These are phyloP conservation scores for Epichloe coenophiala DNA, from an alignment of 2,329 filamentous ascomycete species.

Conservation along the genomic window DNA sequence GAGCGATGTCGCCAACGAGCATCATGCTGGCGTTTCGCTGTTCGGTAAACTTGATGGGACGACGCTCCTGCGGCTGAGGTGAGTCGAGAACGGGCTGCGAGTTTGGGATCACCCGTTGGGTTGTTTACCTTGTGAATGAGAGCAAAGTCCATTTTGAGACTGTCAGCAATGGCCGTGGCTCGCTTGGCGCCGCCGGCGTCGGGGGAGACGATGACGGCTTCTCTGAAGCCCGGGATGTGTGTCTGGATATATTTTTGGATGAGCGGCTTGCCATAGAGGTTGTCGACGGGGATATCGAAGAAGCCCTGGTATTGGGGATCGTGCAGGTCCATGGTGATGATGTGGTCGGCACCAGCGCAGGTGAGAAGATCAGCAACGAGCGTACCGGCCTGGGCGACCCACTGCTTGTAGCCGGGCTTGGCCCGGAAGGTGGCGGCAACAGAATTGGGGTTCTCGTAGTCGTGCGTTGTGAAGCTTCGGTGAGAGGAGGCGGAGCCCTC, in stretches of 20 bases:
- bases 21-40: conserved; percentile 91
- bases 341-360: conserved; percentile 89
- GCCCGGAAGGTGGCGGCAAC: conserved; percentile 48
- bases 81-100: conserved; percentile 19
- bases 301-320: conserved; percentile 97
- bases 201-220: conserved; percentile 81
- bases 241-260: conserved; percentile 61
- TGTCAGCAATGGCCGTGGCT: conserved; percentile 88
- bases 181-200: conserved; percentile 95
- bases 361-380: conserved; percentile 88
- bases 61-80: conserved; percentile 53
- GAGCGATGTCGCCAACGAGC: conserved; percentile 75
- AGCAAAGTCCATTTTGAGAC: conserved; percentile 86
- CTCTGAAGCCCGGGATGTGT: conserved; percentile 70
- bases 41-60: conserved; percentile 75
- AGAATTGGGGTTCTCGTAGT: conserved; percentile 45
- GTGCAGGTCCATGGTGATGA: conserved; percentile 95
- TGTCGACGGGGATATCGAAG: conserved; percentile 97
- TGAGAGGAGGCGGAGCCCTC: conserved; percentile 28
- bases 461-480: conserved; percentile 47
- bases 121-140: conserved; percentile 77
- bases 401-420: conserved; percentile 92
- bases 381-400: conserved; percentile 94
- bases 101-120: conserved; percentile 1
- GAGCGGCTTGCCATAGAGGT: conserved; percentile 75